Conservation (phyloP, 192 early-diverging fungal genomes). For the Podila clonocystis region DNA sequence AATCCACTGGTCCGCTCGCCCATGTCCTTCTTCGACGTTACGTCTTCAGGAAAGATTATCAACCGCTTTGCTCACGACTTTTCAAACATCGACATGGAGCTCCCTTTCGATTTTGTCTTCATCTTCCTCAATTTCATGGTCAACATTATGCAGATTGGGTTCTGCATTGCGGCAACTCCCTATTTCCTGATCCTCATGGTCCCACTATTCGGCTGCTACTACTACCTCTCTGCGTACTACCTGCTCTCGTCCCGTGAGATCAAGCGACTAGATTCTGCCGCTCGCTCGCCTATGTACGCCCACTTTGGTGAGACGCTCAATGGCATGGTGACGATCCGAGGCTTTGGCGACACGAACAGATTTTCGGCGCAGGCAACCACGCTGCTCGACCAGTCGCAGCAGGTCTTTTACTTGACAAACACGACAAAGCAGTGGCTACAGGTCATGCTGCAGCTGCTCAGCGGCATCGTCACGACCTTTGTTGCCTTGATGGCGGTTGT, state of each 20-base stretch:
- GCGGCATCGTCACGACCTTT: slow-evolving; percentile 76
- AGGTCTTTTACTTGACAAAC: slow-evolving; percentile 76
- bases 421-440: slow-evolving; percentile 68
- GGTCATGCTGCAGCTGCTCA: slow-evolving; percentile 78
- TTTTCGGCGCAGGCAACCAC: slow-evolving; percentile 73
- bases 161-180: slow-evolving; percentile 67
- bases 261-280: slow-evolving; percentile 78
- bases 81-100: slow-evolving; percentile 67
- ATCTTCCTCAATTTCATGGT: slow-evolving; percentile 50
- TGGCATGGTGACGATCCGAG: slow-evolving; percentile 69
- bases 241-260: slow-evolving; percentile 75
- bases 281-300: slow-evolving; percentile 13
- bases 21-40: slow-evolving; percentile 52
- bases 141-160: slow-evolving; percentile 50
- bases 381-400: slow-evolving; percentile 75
- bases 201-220: slow-evolving; percentile 52
- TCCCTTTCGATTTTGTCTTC: slow-evolving; percentile 58
- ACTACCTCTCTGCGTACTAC: slow-evolving; percentile 68
- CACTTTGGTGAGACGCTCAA: slow-evolving; percentile 15
- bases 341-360: slow-evolving; percentile 68
- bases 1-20: slow-evolving; percentile 62
- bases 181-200: slow-evolving; percentile 56
- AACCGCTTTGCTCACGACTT: slow-evolving; percentile 87
- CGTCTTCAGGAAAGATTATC: slow-evolving; percentile 67
- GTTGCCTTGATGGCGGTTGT: slow-evolving; percentile 74